Percentiles rank a stretch among this genome's conserved stretches.
Evolutionary conservation across 108 stramenopile genomes (phyloP).

Genomic region (Cylindrotheca fusiformis): DNA sequence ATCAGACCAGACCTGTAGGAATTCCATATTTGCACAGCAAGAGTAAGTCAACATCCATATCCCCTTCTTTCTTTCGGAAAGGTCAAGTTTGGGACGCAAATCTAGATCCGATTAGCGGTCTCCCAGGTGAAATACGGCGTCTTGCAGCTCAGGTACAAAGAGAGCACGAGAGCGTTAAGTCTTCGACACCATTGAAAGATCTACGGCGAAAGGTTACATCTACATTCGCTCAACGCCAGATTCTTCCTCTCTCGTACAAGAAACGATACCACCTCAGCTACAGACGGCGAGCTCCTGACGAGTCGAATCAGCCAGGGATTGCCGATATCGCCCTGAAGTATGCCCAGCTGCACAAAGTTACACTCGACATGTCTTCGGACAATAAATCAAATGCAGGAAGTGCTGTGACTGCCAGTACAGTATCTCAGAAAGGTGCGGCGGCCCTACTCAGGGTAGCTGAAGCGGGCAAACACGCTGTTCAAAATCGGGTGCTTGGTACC

Average conservation of each 20-base stretch:
- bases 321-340: constrained; percentile 64
- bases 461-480: constrained; percentile 36
- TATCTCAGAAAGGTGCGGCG: constrained; percentile 12
- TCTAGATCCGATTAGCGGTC: constrained; percentile 38
- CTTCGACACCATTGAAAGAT: constrained; percentile 23
- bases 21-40: constrained; percentile 1
- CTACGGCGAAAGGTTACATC: constrained; percentile 33
- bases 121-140: constrained; percentile 14
- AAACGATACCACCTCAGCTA: constrained; percentile 50
- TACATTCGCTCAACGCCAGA: constrained; percentile 28
- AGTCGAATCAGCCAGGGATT: constrained; percentile 58
- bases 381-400: constrained; percentile 1
- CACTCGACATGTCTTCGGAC: constrained; percentile 19
- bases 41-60: neutral
- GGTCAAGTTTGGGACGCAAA: constrained; percentile 48
- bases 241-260: neutral
- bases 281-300: constrained; percentile 47
- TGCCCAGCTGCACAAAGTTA: constrained; percentile 52
- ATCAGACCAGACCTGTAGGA: constrained; percentile 29
- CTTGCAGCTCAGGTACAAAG: constrained; percentile 17
- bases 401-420: constrained; percentile 9
- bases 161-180: neutral
- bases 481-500: constrained; percentile 18
- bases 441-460: constrained; percentile 29
- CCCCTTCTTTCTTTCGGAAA: constrained; percentile 10